Evolutionary conservation across 371 early-diverging fungal species (phyloP), one percentile per base, ranked within the genome.

Genomic region (Mucor racemosus): DNA sequence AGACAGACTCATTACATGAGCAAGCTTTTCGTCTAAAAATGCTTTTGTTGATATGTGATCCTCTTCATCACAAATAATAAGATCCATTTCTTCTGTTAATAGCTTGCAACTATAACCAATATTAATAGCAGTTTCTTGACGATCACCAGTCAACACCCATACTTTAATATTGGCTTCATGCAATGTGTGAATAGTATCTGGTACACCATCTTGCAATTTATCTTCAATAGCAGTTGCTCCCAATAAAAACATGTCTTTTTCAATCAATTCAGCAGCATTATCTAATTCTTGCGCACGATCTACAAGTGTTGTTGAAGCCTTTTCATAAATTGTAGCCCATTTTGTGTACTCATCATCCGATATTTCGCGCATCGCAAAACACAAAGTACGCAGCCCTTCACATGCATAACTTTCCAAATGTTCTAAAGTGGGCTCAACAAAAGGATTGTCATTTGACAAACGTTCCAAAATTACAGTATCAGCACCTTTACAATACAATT

Each of bases 211-310:
- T 84, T 99, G 99, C 10, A 99, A 80, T 74, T 94, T 94, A 78
- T 99, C 99, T 84, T 99, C 99, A 71, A 99, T 98, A 5, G 99
- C 99, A 0, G 99, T 98, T 5, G 98, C 96, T 7, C 99, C 99
- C 13, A 99, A 68, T 64, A 97, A 78, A 57, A 90, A 84, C 80
- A 99, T 74, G 48, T 97, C 86, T 65, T 92, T 88, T 73, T 99
- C 99, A 69, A 98, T 97, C 66, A 95, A 62, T 66, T 97, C 99
- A 0, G 96, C 97, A 15, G 94, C 97, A 68, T 89, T 88, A 65
- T 95, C 96, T 9, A 99, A 76, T 72, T 89, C 93, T 14, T 94
- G 92, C 17, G 88, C 86, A 55, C 99, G 91, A 76, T 97, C 92
- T 31, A 82, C 88, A 63, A 97, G 85, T 1, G 96, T 94, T 4